These are phyloP conservation scores for Yamadazyma sp. DNA, from an alignment of 1,139 yeast species.

Conservation along the genomic window DNA sequence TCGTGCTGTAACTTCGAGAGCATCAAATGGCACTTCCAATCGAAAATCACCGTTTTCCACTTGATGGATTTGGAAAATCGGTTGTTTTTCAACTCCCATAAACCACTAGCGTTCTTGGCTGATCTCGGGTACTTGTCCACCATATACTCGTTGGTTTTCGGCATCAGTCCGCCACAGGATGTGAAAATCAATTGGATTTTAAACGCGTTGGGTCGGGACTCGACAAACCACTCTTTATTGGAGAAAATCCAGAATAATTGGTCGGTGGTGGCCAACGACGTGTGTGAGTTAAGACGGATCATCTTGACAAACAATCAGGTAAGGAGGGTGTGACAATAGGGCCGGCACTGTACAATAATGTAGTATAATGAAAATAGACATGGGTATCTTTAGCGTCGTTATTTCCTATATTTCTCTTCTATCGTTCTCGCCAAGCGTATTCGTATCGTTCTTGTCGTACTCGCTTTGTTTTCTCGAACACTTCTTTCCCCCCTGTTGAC, in stretches of 20 bases:
- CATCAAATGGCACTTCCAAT: conserved; percentile 16
- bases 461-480: too few species aligned
- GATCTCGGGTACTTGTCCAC: conserved; percentile 16
- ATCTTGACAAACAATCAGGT: conserved; percentile 1
- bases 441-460: too few species aligned
- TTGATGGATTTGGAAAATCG: conserved; percentile 16
- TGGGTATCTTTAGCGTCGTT: too few species aligned
- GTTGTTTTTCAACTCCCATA: conserved; percentile 10
- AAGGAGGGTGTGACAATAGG: too few species aligned
- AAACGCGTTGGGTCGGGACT: conserved; percentile 15
- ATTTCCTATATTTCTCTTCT: too few species aligned
- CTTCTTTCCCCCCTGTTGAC: too few species aligned
- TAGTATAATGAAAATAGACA: too few species aligned
- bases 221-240: conserved; percentile 8
- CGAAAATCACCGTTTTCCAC: conserved; percentile 15
- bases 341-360: too few species aligned
- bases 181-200: conserved; percentile 20
- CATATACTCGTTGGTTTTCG: conserved; percentile 16
- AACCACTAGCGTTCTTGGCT: conserved; percentile 12
- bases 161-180: conserved; percentile 13
- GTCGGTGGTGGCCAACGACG: conserved; percentile 14
- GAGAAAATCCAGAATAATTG: conserved; percentile 14
- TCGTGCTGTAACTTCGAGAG: conserved; percentile 17
- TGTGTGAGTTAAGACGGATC: conserved; percentile 10
- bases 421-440: too few species aligned